Conservation (phyloP, 2,329 filamentous ascomycete species). For the Akanthomyces dipterigenus region DNA sequence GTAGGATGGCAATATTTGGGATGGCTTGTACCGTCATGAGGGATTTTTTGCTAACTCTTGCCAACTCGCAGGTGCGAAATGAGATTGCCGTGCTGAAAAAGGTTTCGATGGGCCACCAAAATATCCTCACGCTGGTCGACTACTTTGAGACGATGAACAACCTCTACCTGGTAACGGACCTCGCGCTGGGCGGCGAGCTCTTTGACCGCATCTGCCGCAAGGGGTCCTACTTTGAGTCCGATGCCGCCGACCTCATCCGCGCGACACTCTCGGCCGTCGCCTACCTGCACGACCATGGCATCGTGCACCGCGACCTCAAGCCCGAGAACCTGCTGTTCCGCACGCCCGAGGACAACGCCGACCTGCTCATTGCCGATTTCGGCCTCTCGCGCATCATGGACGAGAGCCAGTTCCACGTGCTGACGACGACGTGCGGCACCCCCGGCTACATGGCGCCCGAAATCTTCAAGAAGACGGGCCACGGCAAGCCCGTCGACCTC, state of each 20-base stretch:
- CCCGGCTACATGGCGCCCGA: constrained; percentile 99
- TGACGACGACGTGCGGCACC: constrained; percentile 96
- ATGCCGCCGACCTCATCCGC: constrained; percentile 90
- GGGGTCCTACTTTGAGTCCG: constrained; percentile 95
- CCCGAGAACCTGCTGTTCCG: constrained; percentile 95
- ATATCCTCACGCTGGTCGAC: constrained; percentile 94
- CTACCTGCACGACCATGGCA: constrained; percentile 96
- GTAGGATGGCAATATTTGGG: constrained; percentile 41
- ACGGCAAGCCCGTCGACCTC: constrained; percentile 95
- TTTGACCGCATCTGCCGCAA: constrained; percentile 99
- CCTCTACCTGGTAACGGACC: constrained; percentile 93
- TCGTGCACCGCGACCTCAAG: constrained; percentile 96
- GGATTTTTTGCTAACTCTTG: background rate
- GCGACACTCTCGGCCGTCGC: constrained; percentile 95
- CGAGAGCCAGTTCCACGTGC: constrained; percentile 93
- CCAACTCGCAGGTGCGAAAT: constrained; percentile 67
- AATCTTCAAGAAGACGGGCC: constrained; percentile 97
- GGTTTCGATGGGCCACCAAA: constrained; percentile 98
- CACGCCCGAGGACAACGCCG: constrained; percentile 95
- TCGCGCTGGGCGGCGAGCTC: constrained; percentile 90
- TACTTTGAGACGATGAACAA: constrained; percentile 99
- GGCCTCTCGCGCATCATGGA: constrained; percentile 97
- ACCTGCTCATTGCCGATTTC: constrained; percentile 95
- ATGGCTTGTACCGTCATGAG: background rate
- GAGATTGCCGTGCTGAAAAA: constrained; percentile 96